These are phyloP conservation scores for Xylaria venustula DNA, from an alignment of 495 filamentous ascomycete species.

Conservation along the genomic window DNA sequence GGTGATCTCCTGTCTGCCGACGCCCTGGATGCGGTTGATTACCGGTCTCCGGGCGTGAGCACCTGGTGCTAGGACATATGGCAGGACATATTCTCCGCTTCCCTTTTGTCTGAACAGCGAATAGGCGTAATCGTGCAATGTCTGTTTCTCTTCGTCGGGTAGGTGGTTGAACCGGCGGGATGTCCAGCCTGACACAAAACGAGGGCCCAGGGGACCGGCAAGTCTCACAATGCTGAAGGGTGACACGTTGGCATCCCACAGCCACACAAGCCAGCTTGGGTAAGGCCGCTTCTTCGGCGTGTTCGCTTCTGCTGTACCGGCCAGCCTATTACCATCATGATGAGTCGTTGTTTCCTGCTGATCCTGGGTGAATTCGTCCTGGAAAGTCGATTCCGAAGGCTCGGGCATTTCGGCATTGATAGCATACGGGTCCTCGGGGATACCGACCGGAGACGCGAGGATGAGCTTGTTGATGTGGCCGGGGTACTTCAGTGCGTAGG, in stretches of 20 bases:
- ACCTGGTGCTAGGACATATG: slow-evolving; percentile 90
- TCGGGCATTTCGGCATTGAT: slow-evolving; percentile 79
- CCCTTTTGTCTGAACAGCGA: slow-evolving; percentile 89
- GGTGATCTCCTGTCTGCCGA: slow-evolving; percentile 64
- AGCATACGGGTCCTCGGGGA: slow-evolving; percentile 93
- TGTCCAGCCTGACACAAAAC: slow-evolving; percentile 93
- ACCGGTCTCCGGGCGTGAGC: slow-evolving; percentile 88
- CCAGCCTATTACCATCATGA: slow-evolving; percentile 19
- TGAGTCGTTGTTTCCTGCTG: slow-evolving; percentile 58
- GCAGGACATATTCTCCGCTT: slow-evolving; percentile 91
- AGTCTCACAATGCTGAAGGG: slow-evolving; percentile 89
- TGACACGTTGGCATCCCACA: slow-evolving; percentile 97
- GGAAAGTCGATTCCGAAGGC: slow-evolving; percentile 64
- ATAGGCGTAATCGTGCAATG: slow-evolving; percentile 88
- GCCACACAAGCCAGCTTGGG: slow-evolving; percentile 81
- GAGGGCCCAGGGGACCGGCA: slow-evolving; percentile 86
- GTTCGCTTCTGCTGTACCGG: slow-evolving; percentile 19
- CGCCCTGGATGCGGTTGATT: slow-evolving; percentile 80
- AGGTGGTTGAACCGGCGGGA: slow-evolving; percentile 87
- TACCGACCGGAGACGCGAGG: slow-evolving; percentile 87
- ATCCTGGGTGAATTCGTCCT: slow-evolving; percentile 73
- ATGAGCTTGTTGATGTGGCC: slow-evolving; percentile 93
- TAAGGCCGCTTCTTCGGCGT: slow-evolving; percentile 54
- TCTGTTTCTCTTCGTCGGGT: slow-evolving; percentile 74
- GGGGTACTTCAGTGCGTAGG: slow-evolving; percentile 94